Percentiles rank a stretch among this genome's conserved stretches.
Conservation (phyloP, 2,329 filamentous ascomycete species). For the Cladosporium sp. region DNA sequence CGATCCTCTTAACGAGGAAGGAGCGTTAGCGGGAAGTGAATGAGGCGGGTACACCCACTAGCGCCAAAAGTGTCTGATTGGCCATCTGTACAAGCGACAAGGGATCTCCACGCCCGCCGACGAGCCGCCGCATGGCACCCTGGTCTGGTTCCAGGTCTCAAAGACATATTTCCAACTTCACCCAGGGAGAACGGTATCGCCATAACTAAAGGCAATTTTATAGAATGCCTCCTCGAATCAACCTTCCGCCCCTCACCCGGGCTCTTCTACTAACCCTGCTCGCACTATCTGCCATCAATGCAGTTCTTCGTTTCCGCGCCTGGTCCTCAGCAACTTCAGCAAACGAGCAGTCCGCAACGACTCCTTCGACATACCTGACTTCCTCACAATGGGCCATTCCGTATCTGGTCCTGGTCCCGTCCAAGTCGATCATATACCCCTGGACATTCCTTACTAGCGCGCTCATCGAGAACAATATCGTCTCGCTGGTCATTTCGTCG, state of each 20-base stretch:
- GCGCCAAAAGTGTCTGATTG: neutral
- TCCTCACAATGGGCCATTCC: slow-evolving; percentile 53
- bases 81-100: neutral
- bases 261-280: slow-evolving; percentile 73
- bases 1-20: neutral
- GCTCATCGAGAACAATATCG: slow-evolving; percentile 88
- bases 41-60: neutral
- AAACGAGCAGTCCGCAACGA: slow-evolving; percentile 25
- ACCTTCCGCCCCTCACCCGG: slow-evolving; percentile 88
- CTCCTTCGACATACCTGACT: slow-evolving; percentile 38
- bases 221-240: slow-evolving; percentile 60
- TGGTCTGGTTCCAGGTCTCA: neutral
- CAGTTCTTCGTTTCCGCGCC: slow-evolving; percentile 71
- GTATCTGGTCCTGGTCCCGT: slow-evolving; percentile 84
- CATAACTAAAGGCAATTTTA: neutral
- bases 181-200: neutral
- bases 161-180: slow-evolving; percentile 9
- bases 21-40: neutral
- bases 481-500: slow-evolving; percentile 76
- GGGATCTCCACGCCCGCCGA: slow-evolving; percentile 10
- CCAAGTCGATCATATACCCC: slow-evolving; percentile 79
- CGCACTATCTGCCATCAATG: slow-evolving; percentile 78
- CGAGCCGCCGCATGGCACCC: slow-evolving; percentile 2
- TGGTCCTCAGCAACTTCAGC: slow-evolving; percentile 47
- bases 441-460: slow-evolving; percentile 89